Percentiles rank a stretch among this genome's conserved stretches.
Conservation (phyloP, 2,329 filamentous ascomycete genomes). For the Exophiala lecanii-corni region DNA sequence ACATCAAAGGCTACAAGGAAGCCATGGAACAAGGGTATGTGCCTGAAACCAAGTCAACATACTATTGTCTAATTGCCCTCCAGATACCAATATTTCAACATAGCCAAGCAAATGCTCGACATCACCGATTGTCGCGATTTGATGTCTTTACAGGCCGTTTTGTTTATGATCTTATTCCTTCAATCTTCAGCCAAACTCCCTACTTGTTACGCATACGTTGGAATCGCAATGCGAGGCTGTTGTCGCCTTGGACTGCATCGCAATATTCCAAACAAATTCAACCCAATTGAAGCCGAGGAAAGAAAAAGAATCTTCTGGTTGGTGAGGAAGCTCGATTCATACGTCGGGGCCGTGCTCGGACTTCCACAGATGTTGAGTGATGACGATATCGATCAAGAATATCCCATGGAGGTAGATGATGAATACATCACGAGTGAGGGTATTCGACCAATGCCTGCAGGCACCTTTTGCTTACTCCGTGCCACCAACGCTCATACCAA, state of each 20-base stretch:
- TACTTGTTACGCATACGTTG: conserved; percentile 75
- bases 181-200: conserved; percentile 75
- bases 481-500: conserved; percentile 58
- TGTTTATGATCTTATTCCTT: conserved; percentile 77
- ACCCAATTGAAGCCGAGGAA: conserved; percentile 68
- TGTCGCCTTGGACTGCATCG: conserved; percentile 74
- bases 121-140: conserved; percentile 65
- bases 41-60: no score
- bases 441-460: conserved; percentile 52
- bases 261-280: conserved; percentile 61
- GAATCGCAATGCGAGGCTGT: conserved; percentile 71
- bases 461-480: conserved; percentile 52
- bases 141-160: conserved; percentile 66
- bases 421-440: conserved; percentile 44
- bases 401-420: conserved; percentile 43
- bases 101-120: conserved; percentile 60
- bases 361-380: conserved; percentile 47
- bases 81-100: conserved; percentile 71
- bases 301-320: conserved; percentile 61
- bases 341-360: conserved; percentile 47
- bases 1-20: conserved; percentile 44
- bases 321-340: conserved; percentile 47
- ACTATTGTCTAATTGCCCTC: no score
- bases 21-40: conserved; percentile 54
- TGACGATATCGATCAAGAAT: conserved; percentile 48